phyloP scores from a whole-genome alignment of 1,139 yeast species.

The Torulaspora pretoriensis region DNA sequence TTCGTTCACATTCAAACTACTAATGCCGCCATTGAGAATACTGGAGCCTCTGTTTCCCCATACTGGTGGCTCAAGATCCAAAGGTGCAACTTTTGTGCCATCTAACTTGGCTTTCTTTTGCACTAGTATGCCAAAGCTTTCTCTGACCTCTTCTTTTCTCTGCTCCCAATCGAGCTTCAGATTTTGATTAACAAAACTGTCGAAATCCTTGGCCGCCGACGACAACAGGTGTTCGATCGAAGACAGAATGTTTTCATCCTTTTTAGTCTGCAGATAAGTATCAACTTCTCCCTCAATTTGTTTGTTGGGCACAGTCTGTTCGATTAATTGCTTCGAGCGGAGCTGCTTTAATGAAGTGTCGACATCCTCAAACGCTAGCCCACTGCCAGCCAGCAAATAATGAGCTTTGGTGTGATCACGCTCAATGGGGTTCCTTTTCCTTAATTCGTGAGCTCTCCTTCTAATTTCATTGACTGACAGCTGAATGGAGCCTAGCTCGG shows the following conservation, averaged over 20 bases:
- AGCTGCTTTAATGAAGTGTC: slow-evolving; percentile 55
- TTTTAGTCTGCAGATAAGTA: slow-evolving; percentile 57
- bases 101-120: slow-evolving; percentile 21
- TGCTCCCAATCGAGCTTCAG: slow-evolving; percentile 80
- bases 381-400: slow-evolving; percentile 84
- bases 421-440: slow-evolving; percentile 42
- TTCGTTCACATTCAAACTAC: slow-evolving; percentile 41
- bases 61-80: slow-evolving; percentile 31
- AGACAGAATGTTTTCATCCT: slow-evolving; percentile 76
- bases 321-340: slow-evolving; percentile 25
- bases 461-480: slow-evolving; percentile 70
- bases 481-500: slow-evolving; percentile 35
- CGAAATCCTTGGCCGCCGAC: slow-evolving; percentile 79
- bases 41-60: slow-evolving; percentile 36
- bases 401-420: slow-evolving; percentile 78
- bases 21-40: slow-evolving; percentile 35
- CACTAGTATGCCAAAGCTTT: slow-evolving; percentile 53
- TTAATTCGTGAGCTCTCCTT: slow-evolving; percentile 59
- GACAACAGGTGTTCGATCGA: slow-evolving; percentile 80
- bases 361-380: slow-evolving; percentile 82
- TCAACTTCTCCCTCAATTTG: slow-evolving; percentile 44
- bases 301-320: slow-evolving; percentile 22
- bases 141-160: slow-evolving; percentile 67
- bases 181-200: slow-evolving; percentile 65
- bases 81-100: slow-evolving; percentile 13